These are phyloP conservation scores for Trichoderma sp. DNA, from an alignment of 2,329 filamentous ascomycete species.

Conservation along the genomic window DNA sequence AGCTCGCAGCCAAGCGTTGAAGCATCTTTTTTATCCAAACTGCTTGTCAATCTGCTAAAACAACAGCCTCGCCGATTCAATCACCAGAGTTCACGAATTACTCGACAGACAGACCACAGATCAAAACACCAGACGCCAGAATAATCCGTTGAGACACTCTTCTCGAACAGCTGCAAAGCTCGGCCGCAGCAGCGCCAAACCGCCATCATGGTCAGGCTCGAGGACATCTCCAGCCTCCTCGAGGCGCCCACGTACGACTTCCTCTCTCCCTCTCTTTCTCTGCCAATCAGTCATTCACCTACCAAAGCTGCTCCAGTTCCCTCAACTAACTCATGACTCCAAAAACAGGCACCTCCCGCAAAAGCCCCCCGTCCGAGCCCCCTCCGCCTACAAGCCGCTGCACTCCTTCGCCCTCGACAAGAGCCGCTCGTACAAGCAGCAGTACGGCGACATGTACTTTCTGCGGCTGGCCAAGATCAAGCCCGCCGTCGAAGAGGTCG, in stretches of 20 bases:
- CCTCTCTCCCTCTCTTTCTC: not conserved
- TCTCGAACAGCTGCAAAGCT: not conserved
- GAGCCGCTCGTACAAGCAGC: conserved; percentile 80
- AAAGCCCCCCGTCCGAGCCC: conserved; percentile 53
- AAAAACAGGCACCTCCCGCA: conserved; percentile 40
- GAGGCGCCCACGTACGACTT: conserved; percentile 44
- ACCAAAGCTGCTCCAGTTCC: not conserved
- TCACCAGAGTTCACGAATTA: too few relatives aligned
- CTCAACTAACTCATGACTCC: conserved; percentile 13
- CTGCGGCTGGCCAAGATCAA: conserved; percentile 85
- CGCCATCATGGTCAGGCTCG: conserved; percentile 47
- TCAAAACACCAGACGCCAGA: not conserved
- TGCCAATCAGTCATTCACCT: too few relatives aligned
- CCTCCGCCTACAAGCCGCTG: conserved; percentile 71
- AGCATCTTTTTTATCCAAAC: not conserved
- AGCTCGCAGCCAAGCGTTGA: conserved; percentile 8
- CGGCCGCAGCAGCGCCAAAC: not conserved
- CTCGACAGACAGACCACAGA: not conserved
- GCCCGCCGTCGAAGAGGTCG: conserved; percentile 75
- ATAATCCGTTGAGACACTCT: not conserved
- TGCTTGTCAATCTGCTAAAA: not conserved
- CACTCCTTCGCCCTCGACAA: conserved; percentile 73
- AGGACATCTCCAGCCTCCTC: conserved; percentile 51
- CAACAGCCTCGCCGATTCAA: not conserved
- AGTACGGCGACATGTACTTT: conserved; percentile 98